These are phyloP conservation scores for Ganoderma lucidum DNA, from an alignment of 1,284 basidiomycete genomes.

Conservation along the genomic window DNA sequence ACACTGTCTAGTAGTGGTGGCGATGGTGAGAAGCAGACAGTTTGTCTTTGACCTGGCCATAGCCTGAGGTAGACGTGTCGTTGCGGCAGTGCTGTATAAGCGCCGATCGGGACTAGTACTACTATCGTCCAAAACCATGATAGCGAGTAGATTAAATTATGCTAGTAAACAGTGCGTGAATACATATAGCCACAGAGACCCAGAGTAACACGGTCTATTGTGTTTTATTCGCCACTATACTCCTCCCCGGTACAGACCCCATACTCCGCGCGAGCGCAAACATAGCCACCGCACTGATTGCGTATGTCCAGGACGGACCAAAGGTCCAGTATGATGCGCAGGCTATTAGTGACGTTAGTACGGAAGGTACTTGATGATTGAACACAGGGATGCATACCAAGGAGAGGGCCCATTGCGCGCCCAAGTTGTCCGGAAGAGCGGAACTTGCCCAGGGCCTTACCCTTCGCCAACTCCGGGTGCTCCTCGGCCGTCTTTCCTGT, in stretches of 20 bases:
- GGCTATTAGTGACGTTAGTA: constrained; percentile 51
- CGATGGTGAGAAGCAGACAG: too few relatives aligned
- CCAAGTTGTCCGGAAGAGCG: constrained; percentile 91
- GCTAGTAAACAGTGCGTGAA: constrained; percentile 6
- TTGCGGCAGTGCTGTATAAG: background rate
- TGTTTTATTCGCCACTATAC: constrained; percentile 15
- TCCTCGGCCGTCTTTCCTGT: constrained; percentile 62
- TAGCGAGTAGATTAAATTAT: background rate
- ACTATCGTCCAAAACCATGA: background rate
- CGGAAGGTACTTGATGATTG: background rate
- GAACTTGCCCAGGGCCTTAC: constrained; percentile 86
- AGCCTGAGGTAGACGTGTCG: too few relatives aligned
- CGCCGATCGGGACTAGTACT: background rate
- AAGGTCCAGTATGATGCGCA: constrained; percentile 90
- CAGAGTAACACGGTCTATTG: constrained; percentile 13
- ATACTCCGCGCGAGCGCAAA: constrained; percentile 59
- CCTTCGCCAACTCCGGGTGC: constrained; percentile 79
- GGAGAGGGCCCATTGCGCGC: constrained; percentile 85
- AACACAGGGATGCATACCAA: constrained; percentile 61
- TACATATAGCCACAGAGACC: background rate
- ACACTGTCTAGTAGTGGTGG: too few relatives aligned
- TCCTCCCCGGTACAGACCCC: constrained; percentile 44
- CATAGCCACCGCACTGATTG: constrained; percentile 71
- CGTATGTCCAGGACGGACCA: constrained; percentile 83
- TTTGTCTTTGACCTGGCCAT: too few relatives aligned